phyloP scores from a whole-genome alignment of 768 basidiomycete genomes.

The Tylopilus rubrobrunneus region DNA sequence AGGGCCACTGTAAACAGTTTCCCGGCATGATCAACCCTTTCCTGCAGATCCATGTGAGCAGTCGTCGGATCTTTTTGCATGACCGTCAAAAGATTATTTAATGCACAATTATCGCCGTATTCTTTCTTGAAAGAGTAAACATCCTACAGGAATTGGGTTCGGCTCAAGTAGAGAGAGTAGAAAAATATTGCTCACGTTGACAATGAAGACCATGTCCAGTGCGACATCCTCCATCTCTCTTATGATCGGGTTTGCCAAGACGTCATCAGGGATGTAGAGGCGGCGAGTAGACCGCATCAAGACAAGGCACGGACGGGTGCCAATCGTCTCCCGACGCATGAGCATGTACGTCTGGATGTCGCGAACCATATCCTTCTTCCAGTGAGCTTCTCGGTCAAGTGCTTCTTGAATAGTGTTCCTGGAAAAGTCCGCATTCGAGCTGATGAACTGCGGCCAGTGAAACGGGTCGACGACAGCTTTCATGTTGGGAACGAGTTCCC shows the following conservation, averaged over 20 bases:
- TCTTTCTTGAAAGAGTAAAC: constrained; percentile 32
- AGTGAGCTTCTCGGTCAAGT: constrained; percentile 24
- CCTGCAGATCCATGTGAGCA: constrained; percentile 22
- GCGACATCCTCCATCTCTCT: constrained; percentile 26
- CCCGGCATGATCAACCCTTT: constrained; percentile 18
- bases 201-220: constrained; percentile 27
- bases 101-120: constrained; percentile 23
- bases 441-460: constrained; percentile 28
- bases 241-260: constrained; percentile 21
- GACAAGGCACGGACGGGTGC: constrained; percentile 27
- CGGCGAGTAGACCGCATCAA: constrained; percentile 27
- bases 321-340: constrained; percentile 27
- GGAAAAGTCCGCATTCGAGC: constrained; percentile 18
- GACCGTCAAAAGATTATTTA: constrained; percentile 27
- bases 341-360: constrained; percentile 27
- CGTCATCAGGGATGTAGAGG: constrained; percentile 22
- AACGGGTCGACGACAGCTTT: constrained; percentile 22
- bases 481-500: constrained; percentile 23
- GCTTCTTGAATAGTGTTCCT: constrained; percentile 24
- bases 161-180: neutral
- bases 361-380: constrained; percentile 7
- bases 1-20: constrained; percentile 20
- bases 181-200: constrained; percentile 15
- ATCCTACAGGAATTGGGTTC: constrained; percentile 10
- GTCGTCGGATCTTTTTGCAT: constrained; percentile 24